A percentile compares a stretch with the other conserved stretches of the same genome.
Conservation (phyloP, 2,329 filamentous ascomycete genomes). For the Aspergillus sp. region DNA sequence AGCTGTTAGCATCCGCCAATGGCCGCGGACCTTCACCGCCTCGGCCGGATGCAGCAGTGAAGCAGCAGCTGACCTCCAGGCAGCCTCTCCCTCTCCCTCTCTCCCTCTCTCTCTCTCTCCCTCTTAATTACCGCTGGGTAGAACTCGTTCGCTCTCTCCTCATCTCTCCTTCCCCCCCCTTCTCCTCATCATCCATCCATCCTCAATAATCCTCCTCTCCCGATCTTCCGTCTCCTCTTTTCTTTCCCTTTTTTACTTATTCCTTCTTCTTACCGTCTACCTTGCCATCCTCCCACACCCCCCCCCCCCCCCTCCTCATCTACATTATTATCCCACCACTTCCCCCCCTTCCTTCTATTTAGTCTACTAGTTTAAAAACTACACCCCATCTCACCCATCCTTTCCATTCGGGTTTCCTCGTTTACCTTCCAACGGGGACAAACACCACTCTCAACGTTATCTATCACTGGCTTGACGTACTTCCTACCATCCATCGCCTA, state of each 20-base stretch:
- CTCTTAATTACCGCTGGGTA: neutral
- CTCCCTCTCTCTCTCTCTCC: conserved; percentile 16
- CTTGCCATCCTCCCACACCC: neutral
- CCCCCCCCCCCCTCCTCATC: conserved; percentile 5
- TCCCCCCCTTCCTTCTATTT: neutral
- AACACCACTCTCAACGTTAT: neutral
- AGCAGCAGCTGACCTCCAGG: conserved; percentile 18
- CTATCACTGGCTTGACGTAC: neutral
- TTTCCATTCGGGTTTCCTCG: neutral
- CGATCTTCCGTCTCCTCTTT: conserved; percentile 1
- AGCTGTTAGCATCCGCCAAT: conserved; percentile 2
- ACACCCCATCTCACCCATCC: neutral
- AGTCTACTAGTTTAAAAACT: too few species aligned
- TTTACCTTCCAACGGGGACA: neutral
- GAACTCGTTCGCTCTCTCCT: conserved; percentile 15
- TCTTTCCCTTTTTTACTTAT: conserved; percentile 3
- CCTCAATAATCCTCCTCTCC: conserved; percentile 15
- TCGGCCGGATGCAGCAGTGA: conserved; percentile 21
- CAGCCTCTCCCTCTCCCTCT: conserved; percentile 13
- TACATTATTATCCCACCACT: conserved; percentile 7
- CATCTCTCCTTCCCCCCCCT: conserved; percentile 23
- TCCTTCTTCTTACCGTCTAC: too few species aligned
- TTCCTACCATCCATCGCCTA: neutral
- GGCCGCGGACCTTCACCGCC: conserved; percentile 28
- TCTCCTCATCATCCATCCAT: conserved; percentile 10